Base-by-base conservation (phyloP, 2,329 filamentous ascomycete species). In the Proliferodiscus dingleyae region DNA sequence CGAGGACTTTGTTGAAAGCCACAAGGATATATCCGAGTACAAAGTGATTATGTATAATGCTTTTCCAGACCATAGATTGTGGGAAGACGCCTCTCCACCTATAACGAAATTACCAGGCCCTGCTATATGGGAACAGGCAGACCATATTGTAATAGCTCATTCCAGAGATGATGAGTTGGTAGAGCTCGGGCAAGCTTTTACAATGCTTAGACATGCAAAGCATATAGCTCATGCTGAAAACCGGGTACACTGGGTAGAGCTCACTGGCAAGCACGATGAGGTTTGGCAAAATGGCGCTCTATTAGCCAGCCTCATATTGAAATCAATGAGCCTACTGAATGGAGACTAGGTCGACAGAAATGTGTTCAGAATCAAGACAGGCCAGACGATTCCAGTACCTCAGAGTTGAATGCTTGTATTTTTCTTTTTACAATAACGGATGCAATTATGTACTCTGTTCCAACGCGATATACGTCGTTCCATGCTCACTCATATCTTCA, bases 201-300 rank as follows among this genome's bases (percentile, higher is more conserved):
- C 51, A 3, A 55, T 55, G 37, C 48, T 54, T 19, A 55, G 58
- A 23, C 39, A 33, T 30, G 56, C 36, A 22, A 55, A 44, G 59
- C 34, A 26, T 10, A 23, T 23, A 10, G 18, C 41, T 15, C 23
- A 29, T 13, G 34, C 30, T 10, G 57, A 51, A 56, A 50, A 49
- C 59, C 57, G 50, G 34, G 45, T 49, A 2, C 43, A 51, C 26
- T 48, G 73, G 64, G 26, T 68, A 62, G 51, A 71, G 78, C 55
- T 59, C 82, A 41, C 64, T 61, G 7, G 83, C 79, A 4, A 69
- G 69, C 85, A 89, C 63, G 77, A 87, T 63, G 73, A 75, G 52
- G 68, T 84, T 2, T 85, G 81, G 79, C 60, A 75, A 59, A 71
- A 77, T 47, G 83, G 83, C 13, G 61, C 61, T 26, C 74, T 80